Evolutionary conservation across 1,284 basidiomycete genomes (phyloP), one percentile per base, ranked within the genome.

Genomic region (Schizophyllum commune): DNA sequence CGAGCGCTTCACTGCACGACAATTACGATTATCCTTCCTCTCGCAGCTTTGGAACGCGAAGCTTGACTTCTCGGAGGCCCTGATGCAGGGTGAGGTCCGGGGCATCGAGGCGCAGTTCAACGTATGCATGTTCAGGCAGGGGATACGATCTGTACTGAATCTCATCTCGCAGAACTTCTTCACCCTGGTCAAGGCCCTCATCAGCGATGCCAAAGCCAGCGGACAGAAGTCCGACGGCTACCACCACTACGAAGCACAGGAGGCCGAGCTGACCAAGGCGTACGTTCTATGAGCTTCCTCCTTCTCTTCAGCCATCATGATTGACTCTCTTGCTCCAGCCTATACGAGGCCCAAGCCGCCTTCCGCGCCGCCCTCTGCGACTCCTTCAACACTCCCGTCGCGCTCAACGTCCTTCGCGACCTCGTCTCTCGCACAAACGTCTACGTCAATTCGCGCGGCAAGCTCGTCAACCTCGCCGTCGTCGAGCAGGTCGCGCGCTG

Each of bases 361-460:
- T 97, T 99, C 83, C 88, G 94, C 59, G 79, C 77, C n/a, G 92
- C 96, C 0, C 86, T 99, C 61, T 97, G 92, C 75, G 96, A 99
- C 74, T 98, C 95, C 1, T 98, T 99, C 81, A 96, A 99, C 74
- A 99, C 96, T 0, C 93, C 95, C 1, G 80, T 79, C 15, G 96
- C 94, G 0, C 76, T 99, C 55, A 82, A 84, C 66, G 77, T 86
- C 60, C 75, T 99, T 13, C 82, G 92, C 13, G 90, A 96, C 64
- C 78, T 98, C 32, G 86, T 99, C 27, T 91, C 90, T n/a, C 83
- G 85, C 59, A 88, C 92, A 17, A 98, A 98, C 72, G 80, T 94
- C 27, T 99, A 98, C 77, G 87, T 98, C 65, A 89, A 84, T 62
- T 69, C 79, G 33, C 82, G 81, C 39, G 80, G 80, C 34, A 83